phyloP scores from a whole-genome alignment of 768 basidiomycete genomes.

The Jaapia argillacea region DNA sequence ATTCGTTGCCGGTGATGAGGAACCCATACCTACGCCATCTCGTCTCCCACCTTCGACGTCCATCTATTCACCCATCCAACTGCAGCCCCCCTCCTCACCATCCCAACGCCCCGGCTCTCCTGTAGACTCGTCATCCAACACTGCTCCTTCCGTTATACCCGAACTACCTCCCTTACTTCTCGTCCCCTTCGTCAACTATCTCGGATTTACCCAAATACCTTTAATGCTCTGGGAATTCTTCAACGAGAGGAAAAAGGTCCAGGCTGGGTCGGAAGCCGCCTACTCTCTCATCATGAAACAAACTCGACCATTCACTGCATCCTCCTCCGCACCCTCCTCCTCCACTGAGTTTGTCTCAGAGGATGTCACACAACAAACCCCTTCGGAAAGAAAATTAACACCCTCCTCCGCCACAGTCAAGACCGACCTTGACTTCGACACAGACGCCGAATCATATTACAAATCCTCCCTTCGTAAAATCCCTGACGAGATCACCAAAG shows the following conservation, averaged over 20 bases:
- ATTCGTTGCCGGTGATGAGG: conserved; percentile 18
- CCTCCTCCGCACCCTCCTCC: conserved; percentile 10
- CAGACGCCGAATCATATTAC: conserved; percentile 56
- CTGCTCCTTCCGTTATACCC: conserved; percentile 49
- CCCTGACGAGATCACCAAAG: conserved; percentile 50
- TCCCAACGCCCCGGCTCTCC: conserved; percentile 11
- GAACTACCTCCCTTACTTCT: conserved; percentile 72
- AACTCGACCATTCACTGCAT: conserved; percentile 48
- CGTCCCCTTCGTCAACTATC: conserved; percentile 61
- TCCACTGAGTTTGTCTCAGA: conserved; percentile 7
- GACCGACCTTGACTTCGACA: conserved; percentile 68
- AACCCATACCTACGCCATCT: conserved; percentile 31
- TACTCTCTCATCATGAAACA: conserved; percentile 56
- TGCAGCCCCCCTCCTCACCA: conserved; percentile 11
- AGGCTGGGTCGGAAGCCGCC: conserved; percentile 71
- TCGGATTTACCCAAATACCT: conserved; percentile 80
- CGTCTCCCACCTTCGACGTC: conserved; percentile 23
- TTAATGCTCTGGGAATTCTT: conserved; percentile 90
- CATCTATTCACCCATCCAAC: conserved; percentile 16
- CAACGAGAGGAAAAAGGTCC: conserved; percentile 78
- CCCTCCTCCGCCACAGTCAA: conserved; percentile 11
- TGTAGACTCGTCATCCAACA: conserved; percentile 13
- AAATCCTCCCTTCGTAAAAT: conserved; percentile 47
- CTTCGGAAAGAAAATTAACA: no score
- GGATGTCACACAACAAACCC: no score